A percentile compares a stretch with the other conserved stretches of the same genome.
Conservation (phyloP, 352 stramenopile species). For the Stephanocyclus meneghinianus region DNA sequence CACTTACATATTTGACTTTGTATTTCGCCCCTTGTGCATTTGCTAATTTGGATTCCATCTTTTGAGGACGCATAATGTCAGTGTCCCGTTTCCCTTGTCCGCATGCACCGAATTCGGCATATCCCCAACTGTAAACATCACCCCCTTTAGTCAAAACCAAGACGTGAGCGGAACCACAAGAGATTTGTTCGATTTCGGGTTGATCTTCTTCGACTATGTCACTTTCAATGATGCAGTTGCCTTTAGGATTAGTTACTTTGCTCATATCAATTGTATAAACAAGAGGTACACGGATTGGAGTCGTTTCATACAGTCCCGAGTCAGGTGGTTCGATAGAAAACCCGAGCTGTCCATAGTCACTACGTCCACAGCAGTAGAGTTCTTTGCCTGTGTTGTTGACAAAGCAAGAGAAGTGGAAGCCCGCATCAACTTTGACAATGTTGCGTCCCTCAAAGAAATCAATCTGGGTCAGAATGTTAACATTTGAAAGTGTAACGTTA, state of each 20-base stretch:
- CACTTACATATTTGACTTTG: constrained; percentile 30
- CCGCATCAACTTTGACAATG: constrained; percentile 85
- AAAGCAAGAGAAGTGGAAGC: constrained; percentile 90
- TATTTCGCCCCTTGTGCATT: constrained; percentile 13
- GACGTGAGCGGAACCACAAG: constrained; percentile 30
- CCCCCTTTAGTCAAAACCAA: constrained; percentile 50
- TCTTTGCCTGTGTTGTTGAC: constrained; percentile 86
- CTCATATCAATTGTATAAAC: constrained; percentile 19
- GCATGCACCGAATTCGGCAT: constrained; percentile 36
- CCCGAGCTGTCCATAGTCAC: constrained; percentile 92
- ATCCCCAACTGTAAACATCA: constrained; percentile 73
- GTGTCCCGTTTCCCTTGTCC: constrained; percentile 36
- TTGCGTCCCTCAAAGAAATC: constrained; percentile 50
- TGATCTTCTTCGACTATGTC: constrained; percentile 42
- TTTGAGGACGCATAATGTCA: constrained; percentile 50
- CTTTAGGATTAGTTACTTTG: constrained; percentile 19
- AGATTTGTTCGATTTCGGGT: constrained; percentile 45
- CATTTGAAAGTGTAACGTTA: not conserved
- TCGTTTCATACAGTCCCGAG: constrained; percentile 34
- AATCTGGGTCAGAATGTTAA: constrained; percentile 14
- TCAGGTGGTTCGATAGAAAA: constrained; percentile 39
- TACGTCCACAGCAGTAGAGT: constrained; percentile 90
- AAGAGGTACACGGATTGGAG: constrained; percentile 53
- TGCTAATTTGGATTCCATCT: constrained; percentile 37
- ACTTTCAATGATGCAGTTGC: constrained; percentile 35